These are phyloP conservation scores for Epichloe sylvatica DNA, from an alignment of 2,329 filamentous ascomycete genomes.

Conservation along the genomic window DNA sequence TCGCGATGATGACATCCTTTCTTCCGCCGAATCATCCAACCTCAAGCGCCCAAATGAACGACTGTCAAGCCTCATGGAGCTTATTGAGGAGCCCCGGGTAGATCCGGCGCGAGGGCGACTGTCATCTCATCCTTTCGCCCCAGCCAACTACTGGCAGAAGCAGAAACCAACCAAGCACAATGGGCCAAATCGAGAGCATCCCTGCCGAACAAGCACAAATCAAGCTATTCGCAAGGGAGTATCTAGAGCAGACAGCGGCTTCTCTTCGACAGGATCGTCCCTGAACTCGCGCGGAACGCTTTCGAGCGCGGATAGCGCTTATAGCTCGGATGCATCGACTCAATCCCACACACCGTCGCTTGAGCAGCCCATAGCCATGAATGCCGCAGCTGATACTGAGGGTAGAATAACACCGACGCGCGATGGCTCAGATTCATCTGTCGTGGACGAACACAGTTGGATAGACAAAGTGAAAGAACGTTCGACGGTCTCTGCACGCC, in stretches of 20 bases:
- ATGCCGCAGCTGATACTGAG: background rate
- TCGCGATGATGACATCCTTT: background rate
- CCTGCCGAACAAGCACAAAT: conserved; percentile 1
- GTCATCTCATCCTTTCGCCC: background rate
- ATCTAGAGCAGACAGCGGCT: conserved; percentile 32
- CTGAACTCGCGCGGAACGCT: conserved; percentile 29
- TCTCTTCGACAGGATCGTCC: conserved; percentile 31
- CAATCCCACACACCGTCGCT: conserved; percentile 32
- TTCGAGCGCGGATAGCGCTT: conserved; percentile 47
- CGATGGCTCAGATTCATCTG: background rate
- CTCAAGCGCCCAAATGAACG: background rate
- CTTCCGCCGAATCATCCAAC: background rate
- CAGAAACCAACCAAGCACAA: background rate
- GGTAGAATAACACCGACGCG: background rate
- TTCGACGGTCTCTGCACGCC: background rate
- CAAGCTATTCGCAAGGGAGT: conserved; percentile 9
- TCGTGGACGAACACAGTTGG: conserved; percentile 4
- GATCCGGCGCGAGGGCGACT: background rate
- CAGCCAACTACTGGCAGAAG: background rate
- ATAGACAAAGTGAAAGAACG: conserved; percentile 7
- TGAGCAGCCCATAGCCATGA: conserved; percentile 8
- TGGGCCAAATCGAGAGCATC: conserved; percentile 14
- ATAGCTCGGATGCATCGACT: conserved; percentile 45
- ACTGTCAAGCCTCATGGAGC: background rate
- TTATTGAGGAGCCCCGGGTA: background rate